A percentile compares a stretch with the other conserved stretches of the same genome.
phyloP scores from a whole-genome alignment of 2,329 filamentous ascomycete genomes.

The Westerdykella sp. region DNA sequence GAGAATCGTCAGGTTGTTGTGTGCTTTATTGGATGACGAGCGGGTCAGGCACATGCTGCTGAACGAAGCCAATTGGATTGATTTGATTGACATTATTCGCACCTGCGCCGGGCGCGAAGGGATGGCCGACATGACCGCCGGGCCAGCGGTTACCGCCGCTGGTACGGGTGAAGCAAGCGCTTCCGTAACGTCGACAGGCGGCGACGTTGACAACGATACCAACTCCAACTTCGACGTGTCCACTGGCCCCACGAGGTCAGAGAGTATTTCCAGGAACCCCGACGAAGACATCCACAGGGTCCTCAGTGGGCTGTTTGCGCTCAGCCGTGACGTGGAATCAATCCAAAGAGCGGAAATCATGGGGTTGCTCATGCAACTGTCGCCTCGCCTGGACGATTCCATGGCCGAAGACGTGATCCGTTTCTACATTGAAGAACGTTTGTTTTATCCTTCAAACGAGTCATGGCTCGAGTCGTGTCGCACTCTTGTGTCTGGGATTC shows the following conservation, averaged over 20 bases:
- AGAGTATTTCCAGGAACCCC: slow-evolving; percentile 11
- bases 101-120: slow-evolving; percentile 43
- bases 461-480: slow-evolving; percentile 61
- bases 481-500: slow-evolving; percentile 57
- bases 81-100: slow-evolving; percentile 54
- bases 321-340: slow-evolving; percentile 43
- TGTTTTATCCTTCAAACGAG: slow-evolving; percentile 64
- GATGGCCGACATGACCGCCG: background rate
- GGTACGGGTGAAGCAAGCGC: background rate
- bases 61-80: slow-evolving; percentile 62
- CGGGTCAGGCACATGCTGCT: slow-evolving; percentile 52
- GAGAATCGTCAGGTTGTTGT: slow-evolving; percentile 49
- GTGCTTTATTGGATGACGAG: slow-evolving; percentile 39
- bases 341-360: slow-evolving; percentile 62
- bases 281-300: slow-evolving; percentile 24
- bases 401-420: slow-evolving; percentile 59
- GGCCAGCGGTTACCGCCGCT: background rate
- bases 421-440: slow-evolving; percentile 62
- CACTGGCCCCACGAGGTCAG: slow-evolving; percentile 1
- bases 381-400: slow-evolving; percentile 57
- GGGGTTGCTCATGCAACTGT: slow-evolving; percentile 58
- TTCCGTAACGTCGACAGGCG: slow-evolving; percentile 9
- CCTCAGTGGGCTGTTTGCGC: slow-evolving; percentile 21
- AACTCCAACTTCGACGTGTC: slow-evolving; percentile 10
- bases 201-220: slow-evolving; percentile 12